Percentiles rank a stretch among this genome's conserved stretches.
Evolutionary conservation across 345 rosid genomes (phyloP).

Genomic region (Trapa bicornis): DNA sequence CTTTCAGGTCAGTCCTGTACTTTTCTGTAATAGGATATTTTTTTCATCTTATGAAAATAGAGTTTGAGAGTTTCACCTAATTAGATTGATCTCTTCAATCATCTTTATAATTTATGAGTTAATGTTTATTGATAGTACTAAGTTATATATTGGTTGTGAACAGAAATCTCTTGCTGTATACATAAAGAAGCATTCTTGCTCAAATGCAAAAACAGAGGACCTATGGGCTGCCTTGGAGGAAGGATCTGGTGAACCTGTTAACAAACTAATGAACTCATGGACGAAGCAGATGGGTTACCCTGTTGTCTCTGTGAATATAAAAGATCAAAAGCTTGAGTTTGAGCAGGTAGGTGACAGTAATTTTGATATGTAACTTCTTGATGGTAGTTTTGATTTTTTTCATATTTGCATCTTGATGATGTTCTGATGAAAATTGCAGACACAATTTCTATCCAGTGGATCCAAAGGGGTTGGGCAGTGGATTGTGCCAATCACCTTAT

Average conservation of each 20-base stretch:
- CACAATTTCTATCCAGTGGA: slow-evolving; percentile 82
- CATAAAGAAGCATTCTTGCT: slow-evolving; percentile 57
- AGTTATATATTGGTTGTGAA: slow-evolving; percentile 9
- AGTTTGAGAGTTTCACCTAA: neutral
- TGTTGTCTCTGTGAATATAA: slow-evolving; percentile 58
- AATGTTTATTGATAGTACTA: neutral
- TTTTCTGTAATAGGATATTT: neutral
- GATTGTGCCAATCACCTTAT: slow-evolving; percentile 85
- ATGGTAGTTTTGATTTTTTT: neutral
- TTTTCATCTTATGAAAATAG: neutral
- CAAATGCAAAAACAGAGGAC: slow-evolving; percentile 89
- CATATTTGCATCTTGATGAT: neutral
- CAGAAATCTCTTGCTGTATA: slow-evolving; percentile 90
- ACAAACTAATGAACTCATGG: slow-evolving; percentile 88
- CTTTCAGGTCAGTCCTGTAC: slow-evolving; percentile 60
- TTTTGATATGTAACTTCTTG: neutral
- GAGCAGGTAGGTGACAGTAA: slow-evolving; percentile 42
- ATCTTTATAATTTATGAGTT: neutral
- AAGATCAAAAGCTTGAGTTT: slow-evolving; percentile 64
- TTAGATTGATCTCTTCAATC: neutral
- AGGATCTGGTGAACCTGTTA: slow-evolving; percentile 84
- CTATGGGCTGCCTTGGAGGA: slow-evolving; percentile 86
- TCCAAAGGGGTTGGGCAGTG: slow-evolving; percentile 77
- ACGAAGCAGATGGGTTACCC: slow-evolving; percentile 89
- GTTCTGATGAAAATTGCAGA: slow-evolving; percentile 29